These are phyloP conservation scores for Irpex sp. DNA, from an alignment of 1,284 basidiomycete species.

Conservation along the genomic window DNA sequence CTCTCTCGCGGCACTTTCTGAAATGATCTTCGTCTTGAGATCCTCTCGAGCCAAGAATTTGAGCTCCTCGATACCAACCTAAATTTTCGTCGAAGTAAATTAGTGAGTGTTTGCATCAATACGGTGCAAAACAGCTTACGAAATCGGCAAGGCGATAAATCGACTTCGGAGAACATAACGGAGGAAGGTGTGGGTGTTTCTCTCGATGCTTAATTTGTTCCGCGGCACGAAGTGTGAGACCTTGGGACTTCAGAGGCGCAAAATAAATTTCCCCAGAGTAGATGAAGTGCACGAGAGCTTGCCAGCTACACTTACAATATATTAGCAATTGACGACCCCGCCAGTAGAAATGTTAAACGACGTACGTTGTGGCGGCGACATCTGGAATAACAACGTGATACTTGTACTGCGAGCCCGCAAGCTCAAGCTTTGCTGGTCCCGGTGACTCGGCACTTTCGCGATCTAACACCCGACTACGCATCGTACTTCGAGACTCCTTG, in stretches of 20 bases:
- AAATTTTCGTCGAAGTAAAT: background rate
- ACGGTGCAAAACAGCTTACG: constrained; percentile 1
- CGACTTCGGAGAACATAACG: constrained; percentile 15
- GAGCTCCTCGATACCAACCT: constrained; percentile 12
- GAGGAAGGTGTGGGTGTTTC: constrained; percentile 6
- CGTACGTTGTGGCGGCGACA: constrained; percentile 13
- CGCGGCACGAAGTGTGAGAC: background rate
- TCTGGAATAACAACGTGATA: constrained; percentile 9
- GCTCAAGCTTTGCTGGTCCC: background rate
- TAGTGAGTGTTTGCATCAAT: background rate
- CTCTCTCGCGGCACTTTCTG: constrained; percentile 10
- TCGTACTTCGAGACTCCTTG: background rate
- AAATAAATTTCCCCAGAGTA: constrained; percentile 14
- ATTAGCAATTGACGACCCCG: too few species aligned
- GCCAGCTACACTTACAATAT: constrained; percentile 8
- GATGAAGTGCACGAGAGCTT: constrained; percentile 14
- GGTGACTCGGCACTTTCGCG: background rate
- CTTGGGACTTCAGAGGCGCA: constrained; percentile 13
- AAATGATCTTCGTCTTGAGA: constrained; percentile 4
- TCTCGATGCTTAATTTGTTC: background rate
- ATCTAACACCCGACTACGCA: background rate
- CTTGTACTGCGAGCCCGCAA: background rate
- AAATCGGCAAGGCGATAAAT: constrained; percentile 16
- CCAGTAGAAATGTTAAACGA: background rate
- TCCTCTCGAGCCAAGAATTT: constrained; percentile 6